Conservation (phyloP, 164 flowering plant genomes). For the Santalum album region DNA sequence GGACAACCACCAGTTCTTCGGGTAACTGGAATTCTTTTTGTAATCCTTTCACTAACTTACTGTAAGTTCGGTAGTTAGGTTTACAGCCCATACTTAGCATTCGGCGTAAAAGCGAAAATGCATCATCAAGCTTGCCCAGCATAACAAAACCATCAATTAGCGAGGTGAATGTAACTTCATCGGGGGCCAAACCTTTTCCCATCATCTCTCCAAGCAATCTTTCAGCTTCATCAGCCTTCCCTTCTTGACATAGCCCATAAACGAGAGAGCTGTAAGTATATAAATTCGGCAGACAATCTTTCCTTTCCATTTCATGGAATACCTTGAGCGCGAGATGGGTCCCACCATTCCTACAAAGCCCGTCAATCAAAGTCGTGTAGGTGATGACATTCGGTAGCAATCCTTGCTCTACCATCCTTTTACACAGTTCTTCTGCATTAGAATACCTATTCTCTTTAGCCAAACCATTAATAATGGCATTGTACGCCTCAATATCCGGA, state of each 20-base stretch:
- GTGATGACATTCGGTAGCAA: conserved; percentile 62
- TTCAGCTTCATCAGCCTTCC: conserved; percentile 55
- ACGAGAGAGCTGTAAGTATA: conserved; percentile 56
- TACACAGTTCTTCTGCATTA: conserved; percentile 35
- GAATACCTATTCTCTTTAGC: conserved; percentile 30
- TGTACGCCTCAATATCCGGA: conserved; percentile 48
- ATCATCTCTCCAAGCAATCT: conserved; percentile 47
- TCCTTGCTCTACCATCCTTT: conserved; percentile 41
- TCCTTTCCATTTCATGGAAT: conserved; percentile 50
- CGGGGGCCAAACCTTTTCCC: conserved; percentile 47
- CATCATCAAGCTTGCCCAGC: conserved; percentile 49
- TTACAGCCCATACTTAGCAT: conserved; percentile 44
- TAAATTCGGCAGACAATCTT: conserved; percentile 44
- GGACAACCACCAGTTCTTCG: conserved; percentile 26
- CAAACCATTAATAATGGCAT: conserved; percentile 58
- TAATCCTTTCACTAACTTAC: conserved; percentile 59
- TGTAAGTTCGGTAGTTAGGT: conserved; percentile 64
- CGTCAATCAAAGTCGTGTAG: conserved; percentile 65
- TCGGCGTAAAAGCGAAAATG: conserved; percentile 39
- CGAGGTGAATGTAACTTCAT: conserved; percentile 53
- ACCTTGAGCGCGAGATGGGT: conserved; percentile 48
- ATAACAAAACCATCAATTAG: conserved; percentile 61
- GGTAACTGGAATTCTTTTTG: conserved; percentile 32
- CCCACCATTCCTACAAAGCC: conserved; percentile 48
- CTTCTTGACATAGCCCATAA: conserved; percentile 64